Evolutionary conservation across 176 grass and related monocot genomes (phyloP).

Genomic region (Echinochloa phyllopogon): DNA sequence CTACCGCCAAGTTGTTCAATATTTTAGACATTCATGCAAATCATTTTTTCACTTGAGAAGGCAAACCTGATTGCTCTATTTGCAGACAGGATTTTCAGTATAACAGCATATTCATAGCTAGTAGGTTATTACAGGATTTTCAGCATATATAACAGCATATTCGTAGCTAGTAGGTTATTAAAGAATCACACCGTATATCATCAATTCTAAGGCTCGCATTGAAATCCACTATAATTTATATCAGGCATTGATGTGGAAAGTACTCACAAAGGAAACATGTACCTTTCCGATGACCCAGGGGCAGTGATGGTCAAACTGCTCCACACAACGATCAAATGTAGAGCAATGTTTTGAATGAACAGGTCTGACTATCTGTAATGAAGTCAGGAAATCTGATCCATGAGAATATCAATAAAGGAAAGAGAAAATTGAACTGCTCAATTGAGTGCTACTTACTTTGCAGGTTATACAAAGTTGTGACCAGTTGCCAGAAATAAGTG

Average conservation of each 20-base stretch:
- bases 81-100: conserved; percentile 13
- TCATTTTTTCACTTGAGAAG: neutral
- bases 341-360: conserved; percentile 94
- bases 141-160: too few species aligned
- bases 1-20: neutral
- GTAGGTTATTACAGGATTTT: too few species aligned
- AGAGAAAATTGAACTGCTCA: conserved; percentile 18
- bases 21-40: neutral
- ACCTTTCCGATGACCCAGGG: conserved; percentile 99
- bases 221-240: neutral
- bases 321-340: conserved; percentile 97
- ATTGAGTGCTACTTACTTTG: conserved; percentile 67
- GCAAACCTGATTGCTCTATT: neutral
- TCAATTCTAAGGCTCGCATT: neutral
- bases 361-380: conserved; percentile 89
- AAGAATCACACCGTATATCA: neutral
- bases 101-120: neutral
- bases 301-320: conserved; percentile 99
- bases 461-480: conserved; percentile 96
- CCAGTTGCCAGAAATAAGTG: conserved; percentile 90
- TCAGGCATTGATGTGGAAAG: neutral
- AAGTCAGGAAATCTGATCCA: conserved; percentile 39
- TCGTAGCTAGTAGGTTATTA: too few species aligned
- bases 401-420: conserved; percentile 33
- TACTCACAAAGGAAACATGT: neutral